A percentile compares a stretch with the other conserved stretches of the same genome.
Evolutionary conservation across 1,139 yeast species (phyloP).

Genomic region (Yamadazyma sp.): DNA sequence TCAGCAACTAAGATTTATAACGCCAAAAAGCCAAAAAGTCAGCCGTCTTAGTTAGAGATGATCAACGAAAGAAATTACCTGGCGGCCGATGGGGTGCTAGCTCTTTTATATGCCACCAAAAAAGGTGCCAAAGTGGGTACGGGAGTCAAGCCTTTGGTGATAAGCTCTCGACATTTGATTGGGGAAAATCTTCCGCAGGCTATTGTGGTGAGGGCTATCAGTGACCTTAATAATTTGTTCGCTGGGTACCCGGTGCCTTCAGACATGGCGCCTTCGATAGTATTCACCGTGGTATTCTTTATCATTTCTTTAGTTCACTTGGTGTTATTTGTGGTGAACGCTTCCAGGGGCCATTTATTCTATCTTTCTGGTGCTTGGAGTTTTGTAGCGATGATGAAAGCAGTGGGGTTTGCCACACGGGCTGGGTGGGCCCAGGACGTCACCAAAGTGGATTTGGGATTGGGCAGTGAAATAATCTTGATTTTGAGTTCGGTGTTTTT

Average conservation of each 20-base stretch:
- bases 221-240: slow-evolving; percentile 52
- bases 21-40: not conserved
- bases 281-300: slow-evolving; percentile 57
- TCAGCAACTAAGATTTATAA: no score
- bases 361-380: slow-evolving; percentile 57
- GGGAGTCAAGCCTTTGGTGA: slow-evolving; percentile 11
- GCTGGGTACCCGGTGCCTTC: slow-evolving; percentile 62
- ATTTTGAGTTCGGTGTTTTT: slow-evolving; percentile 35
- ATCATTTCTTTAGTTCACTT: slow-evolving; percentile 51
- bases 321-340: slow-evolving; percentile 51
- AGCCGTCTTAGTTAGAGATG: not conserved
- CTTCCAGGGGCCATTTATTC: slow-evolving; percentile 63
- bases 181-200: slow-evolving; percentile 32
- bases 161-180: slow-evolving; percentile 11
- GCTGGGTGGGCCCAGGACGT: slow-evolving; percentile 25
- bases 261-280: slow-evolving; percentile 63
- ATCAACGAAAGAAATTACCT: slow-evolving; percentile 9
- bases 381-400: slow-evolving; percentile 51
- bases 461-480: slow-evolving; percentile 35
- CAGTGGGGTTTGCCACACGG: slow-evolving; percentile 62
- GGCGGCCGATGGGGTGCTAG: slow-evolving; percentile 15
- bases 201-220: slow-evolving; percentile 34
- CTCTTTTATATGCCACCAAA: slow-evolving; percentile 11
- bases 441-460: slow-evolving; percentile 24
- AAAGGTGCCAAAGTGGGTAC: slow-evolving; percentile 18